phyloP scores from a whole-genome alignment of 2,329 filamentous ascomycete genomes.

The Talaromyces atroroseus region DNA sequence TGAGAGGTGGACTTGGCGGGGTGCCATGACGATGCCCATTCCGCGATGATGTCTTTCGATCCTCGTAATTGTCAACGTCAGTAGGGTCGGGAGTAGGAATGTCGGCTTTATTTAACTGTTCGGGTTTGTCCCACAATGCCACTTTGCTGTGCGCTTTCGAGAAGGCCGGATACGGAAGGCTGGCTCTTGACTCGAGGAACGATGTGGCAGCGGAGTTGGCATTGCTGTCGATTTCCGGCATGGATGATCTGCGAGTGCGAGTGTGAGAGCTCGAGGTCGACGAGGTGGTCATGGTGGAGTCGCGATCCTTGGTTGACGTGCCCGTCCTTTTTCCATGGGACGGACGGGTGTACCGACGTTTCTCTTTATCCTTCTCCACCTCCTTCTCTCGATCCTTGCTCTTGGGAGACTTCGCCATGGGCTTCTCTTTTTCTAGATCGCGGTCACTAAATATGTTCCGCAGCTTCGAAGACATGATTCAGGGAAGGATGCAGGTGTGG shows the following conservation, averaged over 20 bases:
- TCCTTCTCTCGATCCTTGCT: conserved; percentile 19
- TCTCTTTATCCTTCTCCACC: conserved; percentile 14
- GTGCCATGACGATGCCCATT: conserved; percentile 27
- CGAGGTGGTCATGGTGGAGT: conserved; percentile 14
- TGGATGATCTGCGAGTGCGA: conserved; percentile 14
- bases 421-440: conserved; percentile 9
- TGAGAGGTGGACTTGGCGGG: conserved; percentile 46
- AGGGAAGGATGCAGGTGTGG: neutral
- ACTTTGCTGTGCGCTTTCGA: conserved; percentile 93
- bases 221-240: conserved; percentile 16
- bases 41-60: conserved; percentile 24
- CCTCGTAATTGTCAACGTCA: conserved; percentile 47
- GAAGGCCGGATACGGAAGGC: conserved; percentile 71
- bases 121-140: conserved; percentile 59
- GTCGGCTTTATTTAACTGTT: conserved; percentile 26
- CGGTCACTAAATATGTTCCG: conserved; percentile 12
- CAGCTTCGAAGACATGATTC: conserved; percentile 13
- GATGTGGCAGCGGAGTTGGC: conserved; percentile 28
- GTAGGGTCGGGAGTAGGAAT: conserved; percentile 66
- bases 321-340: conserved; percentile 16
- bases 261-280: conserved; percentile 14
- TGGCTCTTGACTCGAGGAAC: conserved; percentile 42
- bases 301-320: conserved; percentile 16
- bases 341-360: conserved; percentile 11
- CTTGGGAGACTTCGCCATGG: conserved; percentile 16